Evolutionary conservation across 768 basidiomycete genomes (phyloP), one percentile per base, ranked within the genome.

Genomic region (Megacollybia marginata): DNA sequence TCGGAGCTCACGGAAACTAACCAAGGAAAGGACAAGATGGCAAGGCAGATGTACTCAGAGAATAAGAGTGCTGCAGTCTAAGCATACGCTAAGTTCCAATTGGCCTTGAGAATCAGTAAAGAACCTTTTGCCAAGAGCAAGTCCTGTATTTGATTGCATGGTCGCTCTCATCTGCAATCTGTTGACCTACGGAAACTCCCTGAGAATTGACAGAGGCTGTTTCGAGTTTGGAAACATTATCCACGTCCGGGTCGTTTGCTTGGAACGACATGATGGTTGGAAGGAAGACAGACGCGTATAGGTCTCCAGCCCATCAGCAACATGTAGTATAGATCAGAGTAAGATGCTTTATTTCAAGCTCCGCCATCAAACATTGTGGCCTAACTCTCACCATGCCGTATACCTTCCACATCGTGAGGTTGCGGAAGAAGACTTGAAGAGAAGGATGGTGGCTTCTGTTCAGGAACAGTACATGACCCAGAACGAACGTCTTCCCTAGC

Each of bases 121-220:
- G 33, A n/a, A 73, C 73, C 64, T 74, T 75, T 49, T 75, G 71
- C 73, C 73, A 75, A 13, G 70, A 71, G 53, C 72, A 73, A 16
- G 71, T 69, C 50, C 71, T 57, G 46, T 62, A 71, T 51, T 69
- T 64, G 48, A 71, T 68, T 5, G 56, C 61, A 53, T 71, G 56
- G 9, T 57, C 59, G 16, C 48, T 59, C 52, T 69, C 67, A 34
- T 54, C 46, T 4, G 54, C 51, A 48, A 61, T 59, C 32, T 60
- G 59, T n/a, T 34, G 42, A 13, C 55, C 51, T 28, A 58, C 48
- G 46, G 38, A 13, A 15, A 5, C 4, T 40, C 2, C 38, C 2
- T 28, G 23, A 6, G 23, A 28, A 28, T 28, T 28, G 23, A 6
- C 23, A 6, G 23, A 28, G 23, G 23, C 23, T 3, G 23, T 28